Percentiles rank a stretch among this genome's conserved stretches.
phyloP scores from a whole-genome alignment of 495 filamentous ascomycete genomes.

The Daldinia grandis region DNA sequence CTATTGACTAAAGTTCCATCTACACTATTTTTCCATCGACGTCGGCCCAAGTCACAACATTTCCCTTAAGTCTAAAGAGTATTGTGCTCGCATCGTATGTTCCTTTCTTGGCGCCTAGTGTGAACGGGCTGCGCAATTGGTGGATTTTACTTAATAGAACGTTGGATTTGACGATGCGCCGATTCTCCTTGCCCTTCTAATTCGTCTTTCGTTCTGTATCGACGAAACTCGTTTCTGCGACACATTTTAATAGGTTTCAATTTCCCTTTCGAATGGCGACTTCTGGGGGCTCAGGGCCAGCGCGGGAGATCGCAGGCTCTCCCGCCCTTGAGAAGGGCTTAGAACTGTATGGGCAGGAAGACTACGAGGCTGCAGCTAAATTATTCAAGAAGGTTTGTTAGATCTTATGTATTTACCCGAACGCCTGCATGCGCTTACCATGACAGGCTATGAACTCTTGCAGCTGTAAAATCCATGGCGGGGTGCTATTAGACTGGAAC shows the following conservation, averaged over 20 bases:
- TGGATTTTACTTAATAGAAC: not conserved
- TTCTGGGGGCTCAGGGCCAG: not conserved
- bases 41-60: not conserved
- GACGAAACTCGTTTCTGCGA: not conserved
- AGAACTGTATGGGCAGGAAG: not conserved
- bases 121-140: too few species aligned
- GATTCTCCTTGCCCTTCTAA: not conserved
- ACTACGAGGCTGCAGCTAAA: slow-evolving; percentile 10
- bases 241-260: not conserved
- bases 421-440: not conserved
- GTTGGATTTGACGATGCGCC: not conserved
- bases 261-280: slow-evolving; percentile 14
- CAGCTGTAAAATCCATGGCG: slow-evolving; percentile 12
- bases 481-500: slow-evolving; percentile 2
- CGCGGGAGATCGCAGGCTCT: not conserved
- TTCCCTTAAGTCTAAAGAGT: not conserved
- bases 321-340: slow-evolving; percentile 8
- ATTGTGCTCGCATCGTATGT: too few species aligned
- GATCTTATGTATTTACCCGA: not conserved
- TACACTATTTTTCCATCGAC: not conserved
- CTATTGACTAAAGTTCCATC: not conserved
- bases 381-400: slow-evolving; percentile 18
- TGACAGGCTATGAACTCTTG: slow-evolving; percentile 24
- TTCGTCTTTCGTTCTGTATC: not conserved
- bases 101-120: too few species aligned